phyloP scores from a whole-genome alignment of 2,329 filamentous ascomycete genomes.

The Hypoxylon sp. region DNA sequence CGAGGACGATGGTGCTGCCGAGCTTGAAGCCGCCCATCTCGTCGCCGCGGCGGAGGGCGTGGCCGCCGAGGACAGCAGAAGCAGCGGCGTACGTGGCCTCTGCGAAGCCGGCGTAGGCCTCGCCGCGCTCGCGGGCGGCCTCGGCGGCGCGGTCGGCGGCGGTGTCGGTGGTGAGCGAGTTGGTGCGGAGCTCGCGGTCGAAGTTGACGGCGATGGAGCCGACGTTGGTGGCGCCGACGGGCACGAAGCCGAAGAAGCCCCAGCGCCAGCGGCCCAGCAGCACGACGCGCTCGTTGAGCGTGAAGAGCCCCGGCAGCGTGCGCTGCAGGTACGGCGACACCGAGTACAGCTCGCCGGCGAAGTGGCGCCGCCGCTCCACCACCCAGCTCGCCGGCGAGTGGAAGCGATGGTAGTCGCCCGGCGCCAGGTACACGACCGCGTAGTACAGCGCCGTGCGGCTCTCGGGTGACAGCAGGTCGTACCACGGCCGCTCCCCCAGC shows the following conservation, averaged over 20 bases:
- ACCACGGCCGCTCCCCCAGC: constrained; percentile 74
- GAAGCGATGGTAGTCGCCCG: constrained; percentile 98
- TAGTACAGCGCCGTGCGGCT: constrained; percentile 84
- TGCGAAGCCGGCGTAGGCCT: constrained; percentile 87
- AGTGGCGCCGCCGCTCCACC: constrained; percentile 92
- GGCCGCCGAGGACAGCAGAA: constrained; percentile 78
- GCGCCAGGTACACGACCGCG: constrained; percentile 92
- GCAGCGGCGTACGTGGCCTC: constrained; percentile 88
- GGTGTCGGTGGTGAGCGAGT: constrained; percentile 90
- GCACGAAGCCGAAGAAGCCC: constrained; percentile 96
- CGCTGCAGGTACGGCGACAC: constrained; percentile 95
- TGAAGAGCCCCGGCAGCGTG: constrained; percentile 92
- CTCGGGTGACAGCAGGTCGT: constrained; percentile 67
- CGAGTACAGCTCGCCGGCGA: constrained; percentile 93
- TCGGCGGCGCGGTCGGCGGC: constrained; percentile 87
- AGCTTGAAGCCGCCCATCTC: constrained; percentile 99
- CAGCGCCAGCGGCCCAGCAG: constrained; percentile 93
- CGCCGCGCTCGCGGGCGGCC: constrained; percentile 75
- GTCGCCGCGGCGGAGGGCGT: constrained; percentile 85
- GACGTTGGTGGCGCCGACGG: constrained; percentile 96
- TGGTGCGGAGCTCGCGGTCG: constrained; percentile 91
- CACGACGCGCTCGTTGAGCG: constrained; percentile 94
- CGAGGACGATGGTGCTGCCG: constrained; percentile 91
- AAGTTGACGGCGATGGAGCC: constrained; percentile 98
- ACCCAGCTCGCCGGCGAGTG: constrained; percentile 97